These are phyloP conservation scores for Grammothele lineata DNA, from an alignment of 768 basidiomycete species.

Conservation along the genomic window DNA sequence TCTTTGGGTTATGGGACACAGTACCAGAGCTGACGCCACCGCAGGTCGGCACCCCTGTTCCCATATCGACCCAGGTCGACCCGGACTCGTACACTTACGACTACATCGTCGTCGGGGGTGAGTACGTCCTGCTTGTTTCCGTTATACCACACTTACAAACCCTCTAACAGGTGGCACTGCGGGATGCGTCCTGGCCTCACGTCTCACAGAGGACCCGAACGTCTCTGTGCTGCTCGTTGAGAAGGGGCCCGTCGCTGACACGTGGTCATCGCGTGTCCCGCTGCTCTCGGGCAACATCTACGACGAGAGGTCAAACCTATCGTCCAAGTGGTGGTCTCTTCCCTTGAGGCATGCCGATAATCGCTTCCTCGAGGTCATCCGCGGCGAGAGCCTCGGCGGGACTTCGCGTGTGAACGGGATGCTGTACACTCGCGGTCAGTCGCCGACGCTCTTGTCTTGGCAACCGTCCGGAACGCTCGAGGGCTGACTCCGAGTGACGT, in stretches of 20 bases:
- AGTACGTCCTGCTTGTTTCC: too few relatives aligned
- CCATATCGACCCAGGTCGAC: not conserved
- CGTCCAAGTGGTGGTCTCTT: conserved; percentile 5
- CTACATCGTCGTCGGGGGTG: too few relatives aligned
- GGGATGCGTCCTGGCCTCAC: conserved; percentile 54
- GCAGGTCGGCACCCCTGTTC: not conserved
- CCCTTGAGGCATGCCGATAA: not conserved
- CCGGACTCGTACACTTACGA: too few relatives aligned
- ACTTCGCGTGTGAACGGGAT: conserved; percentile 42
- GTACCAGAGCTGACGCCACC: not conserved
- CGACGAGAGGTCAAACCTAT: conserved; percentile 14
- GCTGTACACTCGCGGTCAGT: conserved; percentile 28
- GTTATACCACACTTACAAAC: not conserved
- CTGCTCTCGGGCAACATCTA: conserved; percentile 25
- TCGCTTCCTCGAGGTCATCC: conserved; percentile 8
- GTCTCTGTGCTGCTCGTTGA: conserved; percentile 52
- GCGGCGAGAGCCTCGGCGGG: conserved; percentile 39
- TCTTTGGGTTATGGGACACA: too few relatives aligned
- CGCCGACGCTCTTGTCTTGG: not conserved
- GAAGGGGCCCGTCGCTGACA: conserved; percentile 33
- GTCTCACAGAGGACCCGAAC: conserved; percentile 48
- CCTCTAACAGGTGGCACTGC: conserved; percentile 40
- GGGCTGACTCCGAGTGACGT: too few relatives aligned
- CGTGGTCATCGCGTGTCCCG: conserved; percentile 19
- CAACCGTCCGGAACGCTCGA: too few relatives aligned